Evolutionary conservation across 257 asterid genomes (phyloP).

Genomic region (Handroanthus guayacan): DNA sequence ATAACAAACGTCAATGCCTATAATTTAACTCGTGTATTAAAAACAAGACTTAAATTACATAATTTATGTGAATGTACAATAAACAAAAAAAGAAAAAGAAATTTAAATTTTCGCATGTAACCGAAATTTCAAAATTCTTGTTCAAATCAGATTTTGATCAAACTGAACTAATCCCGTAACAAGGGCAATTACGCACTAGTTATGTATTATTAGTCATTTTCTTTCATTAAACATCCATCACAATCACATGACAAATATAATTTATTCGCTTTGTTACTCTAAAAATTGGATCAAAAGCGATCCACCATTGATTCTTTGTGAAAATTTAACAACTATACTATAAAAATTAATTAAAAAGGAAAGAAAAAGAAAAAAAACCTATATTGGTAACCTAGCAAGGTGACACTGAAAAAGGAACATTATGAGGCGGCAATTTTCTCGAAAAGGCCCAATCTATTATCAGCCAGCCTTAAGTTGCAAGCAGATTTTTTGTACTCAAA

Average conservation of each 20-base stretch:
- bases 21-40: too few relatives aligned
- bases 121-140: not conserved
- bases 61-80: too few relatives aligned
- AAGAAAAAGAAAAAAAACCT: not conserved
- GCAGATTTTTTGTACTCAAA: conserved; percentile 65
- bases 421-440: conserved; percentile 64
- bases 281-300: not conserved
- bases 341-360: not conserved
- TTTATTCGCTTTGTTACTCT: not conserved
- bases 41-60: too few relatives aligned
- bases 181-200: too few relatives aligned
- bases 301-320: not conserved
- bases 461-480: conserved; percentile 58
- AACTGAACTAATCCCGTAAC: too few relatives aligned
- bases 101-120: too few relatives aligned
- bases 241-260: not conserved
- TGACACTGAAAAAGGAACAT: not conserved
- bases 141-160: too few relatives aligned
- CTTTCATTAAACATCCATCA: not conserved
- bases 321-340: not conserved
- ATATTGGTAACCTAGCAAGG: not conserved
- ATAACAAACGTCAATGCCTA: too few relatives aligned
- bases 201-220: not conserved
- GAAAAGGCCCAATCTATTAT: conserved; percentile 62
- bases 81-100: too few relatives aligned